Conservation (phyloP, 768 basidiomycete genomes). For the Suillus alpinus region DNA sequence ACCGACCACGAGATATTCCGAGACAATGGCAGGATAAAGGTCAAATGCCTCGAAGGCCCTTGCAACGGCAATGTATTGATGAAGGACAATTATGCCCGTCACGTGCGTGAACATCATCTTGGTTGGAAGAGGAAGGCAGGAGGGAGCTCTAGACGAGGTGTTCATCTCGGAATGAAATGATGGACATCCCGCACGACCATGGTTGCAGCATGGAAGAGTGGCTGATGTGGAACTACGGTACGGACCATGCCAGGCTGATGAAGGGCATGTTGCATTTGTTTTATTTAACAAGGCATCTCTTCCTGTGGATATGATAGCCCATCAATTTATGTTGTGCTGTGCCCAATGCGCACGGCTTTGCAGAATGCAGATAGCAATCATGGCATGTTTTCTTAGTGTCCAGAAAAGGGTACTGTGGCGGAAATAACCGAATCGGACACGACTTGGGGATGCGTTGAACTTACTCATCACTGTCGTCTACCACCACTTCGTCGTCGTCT, state of each 20-base stretch:
- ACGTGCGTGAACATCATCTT: background rate
- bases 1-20: background rate
- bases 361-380: no score
- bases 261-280: background rate
- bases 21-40: background rate
- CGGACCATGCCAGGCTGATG: background rate
- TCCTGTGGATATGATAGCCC: background rate
- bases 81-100: slow-evolving; percentile 1
- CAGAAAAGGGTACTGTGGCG: background rate
- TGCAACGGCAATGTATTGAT: background rate
- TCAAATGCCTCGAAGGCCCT: background rate
- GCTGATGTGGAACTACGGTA: background rate
- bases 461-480: background rate
- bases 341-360: background rate
- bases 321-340: background rate
- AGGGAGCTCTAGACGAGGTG: background rate
- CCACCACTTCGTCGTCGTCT: slow-evolving; percentile 1
- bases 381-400: background rate
- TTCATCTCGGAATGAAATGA: background rate
- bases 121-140: background rate
- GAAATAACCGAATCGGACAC: background rate
- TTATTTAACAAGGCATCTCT: background rate
- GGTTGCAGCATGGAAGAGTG: background rate
- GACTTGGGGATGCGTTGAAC: background rate
- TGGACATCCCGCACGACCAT: background rate